Conservation (phyloP, 2,329 filamentous ascomycete species). For the Alternaria ethzedia region DNA sequence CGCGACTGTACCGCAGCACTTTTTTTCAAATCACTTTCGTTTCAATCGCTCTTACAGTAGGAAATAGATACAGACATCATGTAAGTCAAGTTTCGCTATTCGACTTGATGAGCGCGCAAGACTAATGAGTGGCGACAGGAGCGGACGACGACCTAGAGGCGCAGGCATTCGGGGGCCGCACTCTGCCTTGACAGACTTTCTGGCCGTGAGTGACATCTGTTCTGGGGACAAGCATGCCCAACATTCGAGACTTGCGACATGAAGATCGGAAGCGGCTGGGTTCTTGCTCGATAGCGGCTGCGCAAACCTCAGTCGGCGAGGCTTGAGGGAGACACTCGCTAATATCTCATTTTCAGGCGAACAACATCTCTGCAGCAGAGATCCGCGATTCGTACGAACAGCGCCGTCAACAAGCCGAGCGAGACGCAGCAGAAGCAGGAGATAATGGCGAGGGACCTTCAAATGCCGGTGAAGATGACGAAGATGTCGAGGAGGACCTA, state of each 20-base stretch:
- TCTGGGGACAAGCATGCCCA: neutral
- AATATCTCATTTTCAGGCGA: constrained; percentile 57
- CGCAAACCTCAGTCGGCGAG: neutral
- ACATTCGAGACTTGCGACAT: neutral
- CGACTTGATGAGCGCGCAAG: neutral
- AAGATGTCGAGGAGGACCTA: constrained; percentile 41
- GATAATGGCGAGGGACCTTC: constrained; percentile 47
- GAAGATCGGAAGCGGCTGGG: neutral
- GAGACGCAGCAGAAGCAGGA: constrained; percentile 41
- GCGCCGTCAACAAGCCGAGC: constrained; percentile 58
- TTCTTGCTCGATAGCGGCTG: neutral
- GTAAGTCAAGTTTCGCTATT: constrained; percentile 9
- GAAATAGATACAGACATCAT: constrained; percentile 10
- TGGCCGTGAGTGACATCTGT: constrained; percentile 59
- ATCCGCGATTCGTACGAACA: constrained; percentile 66
- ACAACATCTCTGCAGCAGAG: constrained; percentile 73
- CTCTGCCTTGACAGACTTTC: constrained; percentile 71
- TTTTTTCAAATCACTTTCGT: neutral
- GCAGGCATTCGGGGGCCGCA: constrained; percentile 64
- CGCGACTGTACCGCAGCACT: neutral
- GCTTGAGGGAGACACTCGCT: neutral
- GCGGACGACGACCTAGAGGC: constrained; percentile 47
- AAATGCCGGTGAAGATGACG: constrained; percentile 44
- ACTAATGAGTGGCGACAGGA: constrained; percentile 37
- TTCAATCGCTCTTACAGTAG: neutral